Evolutionary conservation across 2,329 filamentous ascomycete species (phyloP).

Genomic region (Helotiales sp.): DNA sequence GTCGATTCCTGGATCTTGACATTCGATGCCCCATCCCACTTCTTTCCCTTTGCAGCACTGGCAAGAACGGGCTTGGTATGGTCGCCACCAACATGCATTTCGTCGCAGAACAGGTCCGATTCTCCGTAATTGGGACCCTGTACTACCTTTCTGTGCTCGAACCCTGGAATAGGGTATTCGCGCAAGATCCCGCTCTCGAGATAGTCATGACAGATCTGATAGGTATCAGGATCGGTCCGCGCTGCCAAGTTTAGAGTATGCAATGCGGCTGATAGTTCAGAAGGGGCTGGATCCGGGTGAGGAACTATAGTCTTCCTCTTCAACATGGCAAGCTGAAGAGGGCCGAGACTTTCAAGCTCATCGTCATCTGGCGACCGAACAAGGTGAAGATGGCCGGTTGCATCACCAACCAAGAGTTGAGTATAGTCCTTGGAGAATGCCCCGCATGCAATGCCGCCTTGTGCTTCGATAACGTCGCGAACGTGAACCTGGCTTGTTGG

Average conservation of each 20-base stretch:
- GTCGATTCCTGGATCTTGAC: not conserved
- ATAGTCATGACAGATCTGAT: not conserved
- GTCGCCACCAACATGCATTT: slow-evolving; percentile 47
- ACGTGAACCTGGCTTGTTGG: slow-evolving; percentile 46
- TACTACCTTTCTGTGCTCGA: slow-evolving; percentile 37
- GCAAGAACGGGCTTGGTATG: not conserved
- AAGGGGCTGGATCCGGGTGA: slow-evolving; percentile 49
- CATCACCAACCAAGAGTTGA: slow-evolving; percentile 59
- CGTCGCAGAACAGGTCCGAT: slow-evolving; percentile 44
- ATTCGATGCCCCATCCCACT: not conserved
- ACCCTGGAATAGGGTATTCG: slow-evolving; percentile 43
- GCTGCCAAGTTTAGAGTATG: not conserved
- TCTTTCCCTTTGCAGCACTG: no score
- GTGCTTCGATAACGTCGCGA: slow-evolving; percentile 52
- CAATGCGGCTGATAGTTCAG: slow-evolving; percentile 29
- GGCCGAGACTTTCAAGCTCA: not conserved
- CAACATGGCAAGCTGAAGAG: not conserved
- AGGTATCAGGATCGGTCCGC: not conserved
- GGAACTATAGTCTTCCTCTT: slow-evolving; percentile 48
- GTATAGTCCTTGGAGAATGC: slow-evolving; percentile 57
- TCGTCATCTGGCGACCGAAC: slow-evolving; percentile 43
- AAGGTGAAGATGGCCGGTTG: slow-evolving; percentile 59
- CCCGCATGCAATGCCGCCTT: slow-evolving; percentile 57
- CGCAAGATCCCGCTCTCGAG: not conserved
- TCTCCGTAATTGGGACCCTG: slow-evolving; percentile 55